Evolutionary conservation across 148 eudicot genomes (phyloP).

Genomic region (Euryodendron excelsum): DNA sequence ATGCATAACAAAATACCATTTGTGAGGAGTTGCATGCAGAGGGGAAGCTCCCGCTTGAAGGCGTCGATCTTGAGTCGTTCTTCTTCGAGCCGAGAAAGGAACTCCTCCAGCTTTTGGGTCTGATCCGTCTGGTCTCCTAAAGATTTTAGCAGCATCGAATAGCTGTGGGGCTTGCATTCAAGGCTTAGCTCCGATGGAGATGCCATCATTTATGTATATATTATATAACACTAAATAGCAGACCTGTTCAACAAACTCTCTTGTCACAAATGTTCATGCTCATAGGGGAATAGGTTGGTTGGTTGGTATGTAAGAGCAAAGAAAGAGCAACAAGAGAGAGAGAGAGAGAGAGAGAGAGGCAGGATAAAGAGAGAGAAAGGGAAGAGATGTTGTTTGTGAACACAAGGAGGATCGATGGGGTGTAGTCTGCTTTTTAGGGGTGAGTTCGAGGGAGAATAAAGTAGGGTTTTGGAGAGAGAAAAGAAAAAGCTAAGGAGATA

Average conservation of each 20-base stretch:
- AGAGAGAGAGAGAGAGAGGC: slow-evolving; percentile 16
- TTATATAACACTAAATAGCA: no score
- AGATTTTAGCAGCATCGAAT: slow-evolving; percentile 68
- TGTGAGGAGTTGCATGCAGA: slow-evolving; percentile 87
- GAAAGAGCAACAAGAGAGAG: slow-evolving; percentile 15
- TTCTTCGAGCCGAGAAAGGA: slow-evolving; percentile 75
- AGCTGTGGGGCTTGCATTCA: slow-evolving; percentile 74
- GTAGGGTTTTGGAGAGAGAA: slow-evolving; percentile 48
- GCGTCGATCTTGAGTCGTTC: slow-evolving; percentile 95
- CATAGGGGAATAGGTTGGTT: slow-evolving; percentile 24
- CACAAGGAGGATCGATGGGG: slow-evolving; percentile 85
- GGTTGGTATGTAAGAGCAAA: slow-evolving; percentile 28
- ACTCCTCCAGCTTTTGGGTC: slow-evolving; percentile 66
- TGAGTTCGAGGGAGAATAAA: slow-evolving; percentile 75
- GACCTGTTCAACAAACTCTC: slow-evolving; percentile 26
- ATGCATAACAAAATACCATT: slow-evolving; percentile 48
- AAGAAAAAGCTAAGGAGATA: slow-evolving; percentile 22
- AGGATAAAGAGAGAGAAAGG: no score
- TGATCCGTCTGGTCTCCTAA: slow-evolving; percentile 41
- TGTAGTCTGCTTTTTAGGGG: slow-evolving; percentile 53
- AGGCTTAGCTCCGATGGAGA: slow-evolving; percentile 71
- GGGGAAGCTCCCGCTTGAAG: slow-evolving; percentile 96
- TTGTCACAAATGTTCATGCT: slow-evolving; percentile 26
- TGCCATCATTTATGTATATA: slow-evolving; percentile 53
- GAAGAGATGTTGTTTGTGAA: slow-evolving; percentile 53